A percentile compares a stretch with the other conserved stretches of the same genome.
These are phyloP conservation scores for Gentiana straminea DNA, from an alignment of 257 asterid species.

Conservation along the genomic window DNA sequence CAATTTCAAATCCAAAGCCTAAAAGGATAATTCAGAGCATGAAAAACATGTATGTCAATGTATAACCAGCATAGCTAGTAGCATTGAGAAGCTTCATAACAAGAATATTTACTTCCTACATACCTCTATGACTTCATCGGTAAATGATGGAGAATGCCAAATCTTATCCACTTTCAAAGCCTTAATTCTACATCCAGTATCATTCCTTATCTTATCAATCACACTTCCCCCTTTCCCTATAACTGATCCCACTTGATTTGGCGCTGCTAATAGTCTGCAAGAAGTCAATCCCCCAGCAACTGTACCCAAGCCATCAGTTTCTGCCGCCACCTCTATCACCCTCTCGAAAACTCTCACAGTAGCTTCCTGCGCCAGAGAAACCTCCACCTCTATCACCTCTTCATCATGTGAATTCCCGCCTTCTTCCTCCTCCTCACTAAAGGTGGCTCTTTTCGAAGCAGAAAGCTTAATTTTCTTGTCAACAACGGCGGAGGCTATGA, in stretches of 20 bases:
- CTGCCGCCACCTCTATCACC: slow-evolving; percentile 62
- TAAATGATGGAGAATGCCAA: slow-evolving; percentile 10
- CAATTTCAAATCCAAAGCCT: too few relatives aligned
- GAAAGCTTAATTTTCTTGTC: slow-evolving; percentile 18
- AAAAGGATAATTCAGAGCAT: too few relatives aligned
- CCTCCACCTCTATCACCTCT: slow-evolving; percentile 17
- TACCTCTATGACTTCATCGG: slow-evolving; percentile 74
- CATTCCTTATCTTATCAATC: slow-evolving; percentile 58
- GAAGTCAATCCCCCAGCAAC: slow-evolving; percentile 40
- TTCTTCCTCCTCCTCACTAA: slow-evolving; percentile 3
- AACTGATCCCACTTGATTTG: slow-evolving; percentile 53
- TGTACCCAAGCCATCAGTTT: slow-evolving; percentile 23
- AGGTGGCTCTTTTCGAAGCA: background rate
- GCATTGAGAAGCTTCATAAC: background rate
- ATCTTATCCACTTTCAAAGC: slow-evolving; percentile 35
- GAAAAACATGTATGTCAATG: background rate
- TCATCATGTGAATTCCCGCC: background rate
- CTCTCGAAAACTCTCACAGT: slow-evolving; percentile 62
- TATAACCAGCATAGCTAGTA: background rate
- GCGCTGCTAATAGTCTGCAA: slow-evolving; percentile 45
- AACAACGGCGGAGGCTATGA: slow-evolving; percentile 30
- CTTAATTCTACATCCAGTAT: slow-evolving; percentile 51
- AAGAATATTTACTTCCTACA: background rate
- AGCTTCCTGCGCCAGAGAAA: slow-evolving; percentile 78
- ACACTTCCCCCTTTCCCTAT: slow-evolving; percentile 73